Conservation (phyloP, 179 eudicot species). For the Silene coronaria region DNA sequence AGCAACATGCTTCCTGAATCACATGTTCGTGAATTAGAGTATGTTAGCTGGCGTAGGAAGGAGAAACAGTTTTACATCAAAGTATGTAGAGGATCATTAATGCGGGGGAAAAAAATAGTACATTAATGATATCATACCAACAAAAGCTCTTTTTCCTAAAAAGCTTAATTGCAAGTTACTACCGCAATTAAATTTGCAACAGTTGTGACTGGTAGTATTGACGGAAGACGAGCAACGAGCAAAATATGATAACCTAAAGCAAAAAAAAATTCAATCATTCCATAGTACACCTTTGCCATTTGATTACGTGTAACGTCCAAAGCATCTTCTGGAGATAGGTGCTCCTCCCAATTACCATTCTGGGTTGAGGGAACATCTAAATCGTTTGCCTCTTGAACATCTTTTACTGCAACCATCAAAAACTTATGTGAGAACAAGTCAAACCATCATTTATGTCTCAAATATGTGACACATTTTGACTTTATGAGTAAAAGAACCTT, state of each 20-base stretch:
- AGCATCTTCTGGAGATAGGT: constrained; percentile 15
- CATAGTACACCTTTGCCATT: constrained; percentile 36
- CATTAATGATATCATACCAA: no score
- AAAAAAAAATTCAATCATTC: neutral
- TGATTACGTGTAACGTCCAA: constrained; percentile 15
- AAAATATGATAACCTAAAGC: neutral
- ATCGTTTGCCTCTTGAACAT: constrained; percentile 19
- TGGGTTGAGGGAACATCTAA: constrained; percentile 24
- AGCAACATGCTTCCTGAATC: constrained; percentile 49
- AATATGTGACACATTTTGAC: neutral
- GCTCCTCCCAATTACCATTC: constrained; percentile 19
- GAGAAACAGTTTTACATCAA: neutral
- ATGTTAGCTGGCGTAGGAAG: neutral
- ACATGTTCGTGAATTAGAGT: constrained; percentile 3
- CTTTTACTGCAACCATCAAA: constrained; percentile 44
- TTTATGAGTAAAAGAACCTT: no score
- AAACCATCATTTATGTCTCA: neutral
- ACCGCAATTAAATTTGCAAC: neutral
- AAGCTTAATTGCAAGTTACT: no score
- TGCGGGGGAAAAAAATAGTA: no score
- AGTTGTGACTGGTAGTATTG: neutral
- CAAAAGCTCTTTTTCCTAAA: no score
- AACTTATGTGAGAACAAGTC: neutral
- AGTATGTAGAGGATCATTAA: no score
- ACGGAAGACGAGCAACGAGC: neutral